A percentile compares a stretch with the other conserved stretches of the same genome.
These are phyloP conservation scores for Penicillium sumatraense DNA, from an alignment of 2,329 filamentous ascomycete genomes.

Conservation along the genomic window DNA sequence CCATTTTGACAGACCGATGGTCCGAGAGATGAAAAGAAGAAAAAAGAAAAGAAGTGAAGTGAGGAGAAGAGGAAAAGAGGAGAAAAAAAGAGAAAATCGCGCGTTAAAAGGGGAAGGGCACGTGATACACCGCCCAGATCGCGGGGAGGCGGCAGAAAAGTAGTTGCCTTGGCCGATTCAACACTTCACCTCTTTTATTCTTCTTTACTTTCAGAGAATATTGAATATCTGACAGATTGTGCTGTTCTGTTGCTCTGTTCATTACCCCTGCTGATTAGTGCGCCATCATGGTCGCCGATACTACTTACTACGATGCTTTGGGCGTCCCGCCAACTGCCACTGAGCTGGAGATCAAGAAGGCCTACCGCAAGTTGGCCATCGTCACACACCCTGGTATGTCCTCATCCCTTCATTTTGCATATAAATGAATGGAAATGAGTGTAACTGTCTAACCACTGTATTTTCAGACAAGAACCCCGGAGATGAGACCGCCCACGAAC, in stretches of 20 bases:
- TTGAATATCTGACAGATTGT: too few species aligned
- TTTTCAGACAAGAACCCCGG: constrained; percentile 90
- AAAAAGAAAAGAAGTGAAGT: constrained; percentile 18
- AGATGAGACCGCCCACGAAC: constrained; percentile 89
- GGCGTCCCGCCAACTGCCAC: constrained; percentile 83
- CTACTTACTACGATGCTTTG: constrained; percentile 83
- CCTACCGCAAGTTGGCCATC: constrained; percentile 92
- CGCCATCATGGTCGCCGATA: constrained; percentile 78
- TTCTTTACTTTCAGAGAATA: too few species aligned
- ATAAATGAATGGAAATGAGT: too few species aligned
- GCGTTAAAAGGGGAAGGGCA: constrained; percentile 3
- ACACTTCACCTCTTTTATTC: neutral
- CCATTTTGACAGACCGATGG: constrained; percentile 40
- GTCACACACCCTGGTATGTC: constrained; percentile 80
- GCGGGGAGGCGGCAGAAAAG: constrained; percentile 5
- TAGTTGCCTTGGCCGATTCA: neutral
- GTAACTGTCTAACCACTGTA: neutral
- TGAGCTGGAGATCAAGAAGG: constrained; percentile 95
- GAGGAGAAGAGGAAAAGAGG: constrained; percentile 10
- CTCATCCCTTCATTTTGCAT: neutral
- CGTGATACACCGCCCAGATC: constrained; percentile 4
- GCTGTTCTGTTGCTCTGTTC: too few species aligned
- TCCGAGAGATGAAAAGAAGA: constrained; percentile 17
- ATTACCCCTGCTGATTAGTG: constrained; percentile 1
- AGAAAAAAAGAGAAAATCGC: constrained; percentile 13